These are phyloP conservation scores for Coelastrella sp. DNA, from an alignment of 139 green algal genomes.

Conservation along the genomic window DNA sequence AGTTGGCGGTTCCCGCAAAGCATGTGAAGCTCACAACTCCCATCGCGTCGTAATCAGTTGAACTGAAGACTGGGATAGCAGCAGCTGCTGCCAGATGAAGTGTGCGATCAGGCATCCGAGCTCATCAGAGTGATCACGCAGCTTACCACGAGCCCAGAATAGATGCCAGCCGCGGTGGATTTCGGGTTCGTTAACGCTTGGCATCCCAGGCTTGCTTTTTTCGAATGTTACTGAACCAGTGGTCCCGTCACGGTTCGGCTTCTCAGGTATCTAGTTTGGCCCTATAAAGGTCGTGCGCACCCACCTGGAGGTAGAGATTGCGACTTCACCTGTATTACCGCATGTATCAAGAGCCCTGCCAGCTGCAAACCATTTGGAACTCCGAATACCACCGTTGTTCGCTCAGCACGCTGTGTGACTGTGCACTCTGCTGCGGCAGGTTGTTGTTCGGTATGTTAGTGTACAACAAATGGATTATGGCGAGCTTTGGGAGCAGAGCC, in stretches of 20 bases:
- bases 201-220: too few species aligned
- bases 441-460: neutral
- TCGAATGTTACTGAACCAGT: neutral
- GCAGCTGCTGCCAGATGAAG: too few species aligned
- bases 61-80: too few species aligned
- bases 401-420: neutral
- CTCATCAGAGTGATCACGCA: too few species aligned
- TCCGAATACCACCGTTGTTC: neutral
- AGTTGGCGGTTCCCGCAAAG: too few species aligned
- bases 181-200: too few species aligned
- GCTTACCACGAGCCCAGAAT: too few species aligned
- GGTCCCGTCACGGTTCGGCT: neutral
- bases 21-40: too few species aligned
- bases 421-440: too few species aligned
- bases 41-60: too few species aligned
- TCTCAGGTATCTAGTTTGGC: neutral
- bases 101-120: too few species aligned
- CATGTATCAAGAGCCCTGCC: neutral
- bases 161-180: too few species aligned
- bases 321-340: neutral
- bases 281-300: neutral
- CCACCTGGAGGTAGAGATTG: neutral
- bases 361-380: neutral
- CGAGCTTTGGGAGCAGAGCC: neutral
- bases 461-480: neutral